Conservation (phyloP, 805 yeast genomes). For the Vanderwaltozyma verrucispora region DNA sequence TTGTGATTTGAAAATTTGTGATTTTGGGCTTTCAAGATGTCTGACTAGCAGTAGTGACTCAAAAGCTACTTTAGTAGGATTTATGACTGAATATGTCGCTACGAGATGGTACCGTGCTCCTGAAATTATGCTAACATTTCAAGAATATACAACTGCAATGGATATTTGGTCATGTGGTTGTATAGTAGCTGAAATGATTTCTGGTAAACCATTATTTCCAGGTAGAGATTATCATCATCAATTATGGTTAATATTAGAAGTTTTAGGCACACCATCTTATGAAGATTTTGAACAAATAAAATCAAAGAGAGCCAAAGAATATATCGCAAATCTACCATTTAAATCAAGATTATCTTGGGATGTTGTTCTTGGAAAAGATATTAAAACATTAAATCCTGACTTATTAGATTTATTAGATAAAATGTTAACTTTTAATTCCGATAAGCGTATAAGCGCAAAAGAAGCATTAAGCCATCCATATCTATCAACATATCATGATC, state of each 20-base stretch:
- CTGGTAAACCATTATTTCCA: conserved; percentile 57
- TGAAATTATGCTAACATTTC: conserved; percentile 65
- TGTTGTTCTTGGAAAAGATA: conserved; percentile 16
- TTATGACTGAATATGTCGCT: conserved; percentile 72
- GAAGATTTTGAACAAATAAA: conserved; percentile 69
- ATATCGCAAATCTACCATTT: conserved; percentile 57
- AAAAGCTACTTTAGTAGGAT: conserved; percentile 38
- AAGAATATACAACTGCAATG: conserved; percentile 65
- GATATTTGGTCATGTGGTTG: conserved; percentile 80
- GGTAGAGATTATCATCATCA: conserved; percentile 69
- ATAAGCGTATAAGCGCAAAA: conserved; percentile 61
- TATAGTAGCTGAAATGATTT: conserved; percentile 58
- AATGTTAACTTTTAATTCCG: conserved; percentile 62
- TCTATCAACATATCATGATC: conserved; percentile 54
- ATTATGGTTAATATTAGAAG: conserved; percentile 51
- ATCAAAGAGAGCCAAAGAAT: conserved; percentile 66
- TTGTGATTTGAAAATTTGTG: conserved; percentile 70
- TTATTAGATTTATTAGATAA: conserved; percentile 58
- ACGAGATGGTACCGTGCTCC: conserved; percentile 84
- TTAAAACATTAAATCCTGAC: conserved; percentile 29
- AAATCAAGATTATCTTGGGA: conserved; percentile 43
- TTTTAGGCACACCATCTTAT: conserved; percentile 61
- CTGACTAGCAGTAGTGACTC: conserved; percentile 33
- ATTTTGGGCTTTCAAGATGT: conserved; percentile 63
- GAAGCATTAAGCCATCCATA: conserved; percentile 72